These are phyloP conservation scores for Dioscorea alata DNA, from an alignment of 106 monocot genomes.

Conservation along the genomic window DNA sequence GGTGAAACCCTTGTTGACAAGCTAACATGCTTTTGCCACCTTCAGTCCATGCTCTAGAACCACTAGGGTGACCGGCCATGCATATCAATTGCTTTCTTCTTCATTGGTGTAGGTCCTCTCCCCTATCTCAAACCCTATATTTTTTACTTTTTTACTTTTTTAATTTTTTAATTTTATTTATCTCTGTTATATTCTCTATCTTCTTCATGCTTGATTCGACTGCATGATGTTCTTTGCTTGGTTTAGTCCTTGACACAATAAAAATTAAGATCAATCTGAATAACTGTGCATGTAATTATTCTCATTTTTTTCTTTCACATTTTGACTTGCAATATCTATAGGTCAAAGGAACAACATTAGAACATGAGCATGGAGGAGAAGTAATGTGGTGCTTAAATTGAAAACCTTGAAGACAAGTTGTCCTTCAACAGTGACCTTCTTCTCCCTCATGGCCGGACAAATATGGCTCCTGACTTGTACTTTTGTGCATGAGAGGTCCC, in stretches of 20 bases:
- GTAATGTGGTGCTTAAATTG: neutral
- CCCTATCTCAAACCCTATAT: neutral
- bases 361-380: neutral
- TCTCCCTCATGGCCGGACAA: neutral
- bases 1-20: neutral
- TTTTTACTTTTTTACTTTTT: no score
- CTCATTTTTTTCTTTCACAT: neutral
- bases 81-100: neutral
- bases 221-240: neutral
- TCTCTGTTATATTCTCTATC: no score
- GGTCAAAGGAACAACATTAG: neutral
- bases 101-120: neutral
- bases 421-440: neutral
- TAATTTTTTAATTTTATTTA: no score
- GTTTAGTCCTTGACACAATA: neutral
- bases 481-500: neutral
- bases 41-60: neutral
- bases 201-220: neutral
- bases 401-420: neutral
- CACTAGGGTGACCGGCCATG: neutral
- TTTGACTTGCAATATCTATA: neutral
- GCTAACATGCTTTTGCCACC: conserved; percentile 1
- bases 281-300: no score
- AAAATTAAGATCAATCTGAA: neutral
- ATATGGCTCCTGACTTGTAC: neutral